Conservation (phyloP, 768 basidiomycete genomes). For the Pilatotrama ljubarskyi region DNA sequence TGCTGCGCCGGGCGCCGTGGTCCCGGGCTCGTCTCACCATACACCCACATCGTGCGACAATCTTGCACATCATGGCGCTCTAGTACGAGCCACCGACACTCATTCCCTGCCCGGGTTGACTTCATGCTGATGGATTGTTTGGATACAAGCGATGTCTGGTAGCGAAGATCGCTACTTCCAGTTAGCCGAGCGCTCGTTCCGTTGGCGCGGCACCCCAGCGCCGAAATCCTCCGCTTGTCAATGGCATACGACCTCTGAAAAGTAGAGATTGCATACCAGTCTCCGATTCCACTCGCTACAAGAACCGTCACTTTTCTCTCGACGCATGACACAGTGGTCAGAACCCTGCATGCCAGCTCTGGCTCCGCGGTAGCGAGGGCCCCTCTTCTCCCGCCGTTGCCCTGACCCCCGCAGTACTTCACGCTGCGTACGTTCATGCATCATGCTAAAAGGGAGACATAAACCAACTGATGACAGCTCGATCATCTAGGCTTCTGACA, state of each 20-base stretch:
- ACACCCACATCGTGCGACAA: no score
- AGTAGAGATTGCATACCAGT: not conserved
- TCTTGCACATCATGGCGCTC: no score
- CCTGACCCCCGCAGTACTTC: not conserved
- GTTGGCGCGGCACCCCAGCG: not conserved
- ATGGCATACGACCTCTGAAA: not conserved
- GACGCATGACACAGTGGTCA: no score
- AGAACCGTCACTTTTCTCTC: not conserved
- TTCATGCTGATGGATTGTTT: no score
- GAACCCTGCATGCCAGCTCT: no score
- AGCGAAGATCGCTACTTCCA: not conserved
- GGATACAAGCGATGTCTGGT: not conserved
- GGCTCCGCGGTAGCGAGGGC: not conserved
- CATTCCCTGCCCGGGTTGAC: no score
- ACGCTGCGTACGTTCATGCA: not conserved
- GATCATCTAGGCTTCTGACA: slow-evolving; percentile 6
- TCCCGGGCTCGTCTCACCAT: not conserved
- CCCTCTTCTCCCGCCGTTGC: not conserved
- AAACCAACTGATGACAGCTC: not conserved
- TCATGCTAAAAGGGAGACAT: not conserved
- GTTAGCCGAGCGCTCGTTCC: not conserved
- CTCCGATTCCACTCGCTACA: not conserved
- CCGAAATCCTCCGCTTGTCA: not conserved
- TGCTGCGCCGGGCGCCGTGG: no score
- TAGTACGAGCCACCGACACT: no score